phyloP scores from a whole-genome alignment of 192 early-diverging fungal species.

The Spizellomyces punctatus region DNA sequence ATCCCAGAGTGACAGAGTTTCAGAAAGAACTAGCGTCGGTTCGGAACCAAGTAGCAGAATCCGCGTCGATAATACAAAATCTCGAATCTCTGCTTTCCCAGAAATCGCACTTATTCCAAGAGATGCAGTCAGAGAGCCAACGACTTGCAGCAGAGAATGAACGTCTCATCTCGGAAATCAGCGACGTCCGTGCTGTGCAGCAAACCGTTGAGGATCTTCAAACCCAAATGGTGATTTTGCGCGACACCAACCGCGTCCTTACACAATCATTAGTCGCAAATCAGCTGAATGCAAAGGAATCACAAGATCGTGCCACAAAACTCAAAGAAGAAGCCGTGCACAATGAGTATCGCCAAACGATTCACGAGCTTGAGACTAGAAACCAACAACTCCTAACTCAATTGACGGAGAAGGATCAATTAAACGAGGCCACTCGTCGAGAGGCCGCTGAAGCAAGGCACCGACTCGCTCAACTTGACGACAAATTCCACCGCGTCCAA shows the following conservation, averaged over 20 bases:
- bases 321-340: not conserved
- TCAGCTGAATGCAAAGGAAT: slow-evolving; percentile 14
- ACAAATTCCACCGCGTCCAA: not conserved
- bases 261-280: not conserved
- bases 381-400: slow-evolving; percentile 9
- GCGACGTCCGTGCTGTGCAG: not conserved
- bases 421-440: not conserved
- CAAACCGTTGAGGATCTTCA: not conserved
- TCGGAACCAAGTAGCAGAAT: not conserved
- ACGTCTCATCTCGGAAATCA: not conserved
- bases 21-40: too few relatives aligned
- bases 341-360: not conserved
- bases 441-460: not conserved
- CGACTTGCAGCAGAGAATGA: slow-evolving; percentile 3
- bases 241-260: slow-evolving; percentile 14
- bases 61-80: not conserved
- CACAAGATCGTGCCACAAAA: slow-evolving; percentile 4
- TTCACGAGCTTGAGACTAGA: not conserved
- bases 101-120: not conserved
- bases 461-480: not conserved
- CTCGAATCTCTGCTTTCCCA: not conserved
- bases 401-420: not conserved
- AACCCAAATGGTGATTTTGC: slow-evolving; percentile 7
- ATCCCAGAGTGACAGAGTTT: too few relatives aligned
- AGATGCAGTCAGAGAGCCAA: not conserved